Base-by-base conservation (phyloP, 2,329 filamentous ascomycete genomes). In the Paecilomyces sp. region DNA sequence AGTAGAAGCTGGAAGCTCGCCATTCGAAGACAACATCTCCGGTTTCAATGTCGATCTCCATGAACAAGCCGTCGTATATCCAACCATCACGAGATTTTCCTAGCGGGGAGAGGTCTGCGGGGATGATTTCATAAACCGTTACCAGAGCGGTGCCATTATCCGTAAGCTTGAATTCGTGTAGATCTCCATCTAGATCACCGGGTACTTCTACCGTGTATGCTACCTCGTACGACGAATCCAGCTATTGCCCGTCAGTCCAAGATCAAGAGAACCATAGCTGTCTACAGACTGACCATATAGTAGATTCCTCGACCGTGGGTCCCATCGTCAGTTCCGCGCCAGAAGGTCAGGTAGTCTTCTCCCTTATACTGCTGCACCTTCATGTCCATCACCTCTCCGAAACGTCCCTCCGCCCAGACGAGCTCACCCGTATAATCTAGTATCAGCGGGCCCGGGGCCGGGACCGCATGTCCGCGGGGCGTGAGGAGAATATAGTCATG, bases 91-190 rank as follows among this genome's bases (percentile, higher is more conserved):
- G 58, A 1, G 66, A 64, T 3, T 75, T 73, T 13, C 72, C 76
- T 3, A 78, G 64, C 7, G 66, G 62, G 12, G 66, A 69, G 6
- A 82, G 70, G 61, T 82, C 75, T 3, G 67, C 69, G 3, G 69
- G 68, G 2, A 72, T 70, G 1, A 73, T 61, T 22, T 75, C 70
- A 56, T 80, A 80, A n/a, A 76, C 69, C 0, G 74, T 72, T 22
- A 81, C 68, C 3, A 82, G 61, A 1, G 76, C 76, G 1, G 78
- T 80, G 25, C 73, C 73, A 12, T 77, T 65, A 5, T 63, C 60
- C 0, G 78, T 81, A 58, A 81, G 75, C 12, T 67, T 70, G 47
- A 80, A 79, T 58, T 81, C 78, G 58, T 81, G 76, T 13, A 78
- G 61, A 60, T 81, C 79, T 13, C 61, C 71, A 0, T 47, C 41